Conservation (phyloP, 1,284 basidiomycete genomes). For the Waitea zeae region DNA sequence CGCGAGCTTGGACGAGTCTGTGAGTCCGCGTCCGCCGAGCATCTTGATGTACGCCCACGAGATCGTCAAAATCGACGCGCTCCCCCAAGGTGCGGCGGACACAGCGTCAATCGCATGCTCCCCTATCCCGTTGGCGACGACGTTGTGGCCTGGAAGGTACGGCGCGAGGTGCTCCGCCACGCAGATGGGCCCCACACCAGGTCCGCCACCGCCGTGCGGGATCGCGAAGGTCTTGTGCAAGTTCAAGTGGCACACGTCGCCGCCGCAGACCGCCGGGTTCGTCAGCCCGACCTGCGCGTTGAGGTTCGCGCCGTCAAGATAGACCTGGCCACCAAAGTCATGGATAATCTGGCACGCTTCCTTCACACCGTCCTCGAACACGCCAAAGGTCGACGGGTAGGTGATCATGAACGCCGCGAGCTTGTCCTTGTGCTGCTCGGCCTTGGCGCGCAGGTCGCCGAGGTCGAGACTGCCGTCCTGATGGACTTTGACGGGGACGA, state of each 20-base stretch:
- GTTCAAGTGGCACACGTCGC: conserved; percentile 96
- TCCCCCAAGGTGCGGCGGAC: conserved; percentile 85
- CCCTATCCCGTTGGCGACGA: conserved; percentile 55
- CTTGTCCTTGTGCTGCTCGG: conserved; percentile 80
- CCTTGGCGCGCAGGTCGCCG: conserved; percentile 73
- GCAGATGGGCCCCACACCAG: conserved; percentile 93
- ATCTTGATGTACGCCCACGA: conserved; percentile 98
- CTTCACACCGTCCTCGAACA: conserved; percentile 87
- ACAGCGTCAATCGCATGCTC: conserved; percentile 73
- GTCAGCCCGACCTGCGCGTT: conserved; percentile 95
- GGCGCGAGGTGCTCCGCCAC: conserved; percentile 86
- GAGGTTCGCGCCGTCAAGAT: conserved; percentile 88
- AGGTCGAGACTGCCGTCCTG: conserved; percentile 83
- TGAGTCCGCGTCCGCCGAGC: conserved; percentile 84
- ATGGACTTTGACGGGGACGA: conserved; percentile 84
- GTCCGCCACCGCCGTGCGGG: conserved; percentile 95
- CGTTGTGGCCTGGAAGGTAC: conserved; percentile 88
- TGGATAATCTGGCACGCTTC: conserved; percentile 91
- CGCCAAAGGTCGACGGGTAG: conserved; percentile 93
- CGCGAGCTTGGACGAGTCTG: conserved; percentile 73
- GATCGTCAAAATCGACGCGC: conserved; percentile 89
- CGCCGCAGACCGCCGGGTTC: conserved; percentile 89
- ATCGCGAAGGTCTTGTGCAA: conserved; percentile 94
- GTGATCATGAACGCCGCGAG: conserved; percentile 97
- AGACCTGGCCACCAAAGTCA: conserved; percentile 92